Conservation (phyloP, 1,284 basidiomycete genomes). For the Fistulinella cinereoalba region DNA sequence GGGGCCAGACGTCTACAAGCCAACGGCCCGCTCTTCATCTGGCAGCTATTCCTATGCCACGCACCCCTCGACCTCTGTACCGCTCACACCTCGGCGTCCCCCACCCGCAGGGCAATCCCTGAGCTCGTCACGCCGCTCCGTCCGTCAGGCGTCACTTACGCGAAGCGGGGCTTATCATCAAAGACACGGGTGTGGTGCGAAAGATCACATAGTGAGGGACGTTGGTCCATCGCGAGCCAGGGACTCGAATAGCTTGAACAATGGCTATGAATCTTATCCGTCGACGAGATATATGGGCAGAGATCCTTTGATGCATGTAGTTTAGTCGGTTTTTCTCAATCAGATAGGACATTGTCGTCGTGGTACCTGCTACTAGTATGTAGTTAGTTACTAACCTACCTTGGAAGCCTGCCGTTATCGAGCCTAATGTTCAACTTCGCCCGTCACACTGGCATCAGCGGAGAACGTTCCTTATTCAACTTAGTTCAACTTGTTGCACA, state of each 20-base stretch:
- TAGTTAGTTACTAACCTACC: too few relatives aligned
- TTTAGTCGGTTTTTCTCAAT: too few relatives aligned
- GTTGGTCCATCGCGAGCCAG: neutral
- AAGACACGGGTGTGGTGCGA: neutral
- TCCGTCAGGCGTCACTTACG: neutral
- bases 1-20: neutral
- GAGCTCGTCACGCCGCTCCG: neutral
- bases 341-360: too few relatives aligned
- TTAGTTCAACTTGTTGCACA: too few relatives aligned
- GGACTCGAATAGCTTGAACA: neutral
- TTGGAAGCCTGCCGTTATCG: too few relatives aligned
- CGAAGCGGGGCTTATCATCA: neutral
- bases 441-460: too few relatives aligned
- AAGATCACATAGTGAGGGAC: neutral
- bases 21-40: neutral
- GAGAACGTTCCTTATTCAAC: too few relatives aligned
- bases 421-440: too few relatives aligned
- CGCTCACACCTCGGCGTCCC: neutral
- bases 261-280: neutral
- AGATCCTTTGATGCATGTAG: too few relatives aligned
- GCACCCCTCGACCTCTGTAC: neutral
- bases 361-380: too few relatives aligned
- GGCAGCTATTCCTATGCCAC: neutral
- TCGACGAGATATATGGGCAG: neutral
- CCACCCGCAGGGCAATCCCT: conserved; percentile 1